Conservation (phyloP, 768 basidiomycete species). For the Neoboletus magnificus region DNA sequence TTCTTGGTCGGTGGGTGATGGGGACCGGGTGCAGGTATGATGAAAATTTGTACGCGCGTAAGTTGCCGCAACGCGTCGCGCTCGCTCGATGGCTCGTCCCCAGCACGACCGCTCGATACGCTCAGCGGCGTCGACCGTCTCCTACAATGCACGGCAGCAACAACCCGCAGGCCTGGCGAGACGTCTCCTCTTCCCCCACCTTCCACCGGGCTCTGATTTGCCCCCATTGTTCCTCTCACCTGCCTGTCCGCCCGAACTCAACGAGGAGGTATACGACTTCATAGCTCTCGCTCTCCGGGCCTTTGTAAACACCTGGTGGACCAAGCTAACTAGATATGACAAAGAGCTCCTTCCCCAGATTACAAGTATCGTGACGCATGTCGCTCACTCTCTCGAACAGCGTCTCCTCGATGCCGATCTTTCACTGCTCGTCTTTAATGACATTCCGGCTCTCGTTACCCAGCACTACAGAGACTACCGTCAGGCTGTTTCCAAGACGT, state of each 20-base stretch:
- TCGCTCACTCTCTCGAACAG: slow-evolving; percentile 58
- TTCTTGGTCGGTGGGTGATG: neutral
- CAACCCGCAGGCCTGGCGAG: slow-evolving; percentile 41
- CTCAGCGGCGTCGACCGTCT: slow-evolving; percentile 24
- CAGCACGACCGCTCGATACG: slow-evolving; percentile 15
- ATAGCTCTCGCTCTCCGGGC: slow-evolving; percentile 78
- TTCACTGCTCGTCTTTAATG: slow-evolving; percentile 54
- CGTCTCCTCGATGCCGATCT: slow-evolving; percentile 57
- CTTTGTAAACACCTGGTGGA: slow-evolving; percentile 83
- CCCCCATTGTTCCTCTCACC: slow-evolving; percentile 53
- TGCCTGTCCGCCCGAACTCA: slow-evolving; percentile 50
- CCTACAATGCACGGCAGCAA: slow-evolving; percentile 17
- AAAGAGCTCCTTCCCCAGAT: slow-evolving; percentile 77
- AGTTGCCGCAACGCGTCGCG: neutral
- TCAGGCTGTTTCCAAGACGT: slow-evolving; percentile 56
- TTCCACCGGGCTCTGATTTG: slow-evolving; percentile 40
- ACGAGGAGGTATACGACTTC: slow-evolving; percentile 60
- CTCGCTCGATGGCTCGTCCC: neutral
- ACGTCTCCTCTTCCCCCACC: slow-evolving; percentile 64
- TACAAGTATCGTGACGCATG: slow-evolving; percentile 51
- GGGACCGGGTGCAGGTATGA: neutral
- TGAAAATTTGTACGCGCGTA: neutral
- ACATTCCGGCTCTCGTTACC: slow-evolving; percentile 61
- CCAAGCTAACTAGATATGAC: slow-evolving; percentile 78
- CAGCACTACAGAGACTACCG: slow-evolving; percentile 82